A percentile compares a stretch with the other conserved stretches of the same genome.
These are phyloP conservation scores for Tetraselmis chui DNA, from an alignment of 139 green algal genomes.

Conservation along the genomic window DNA sequence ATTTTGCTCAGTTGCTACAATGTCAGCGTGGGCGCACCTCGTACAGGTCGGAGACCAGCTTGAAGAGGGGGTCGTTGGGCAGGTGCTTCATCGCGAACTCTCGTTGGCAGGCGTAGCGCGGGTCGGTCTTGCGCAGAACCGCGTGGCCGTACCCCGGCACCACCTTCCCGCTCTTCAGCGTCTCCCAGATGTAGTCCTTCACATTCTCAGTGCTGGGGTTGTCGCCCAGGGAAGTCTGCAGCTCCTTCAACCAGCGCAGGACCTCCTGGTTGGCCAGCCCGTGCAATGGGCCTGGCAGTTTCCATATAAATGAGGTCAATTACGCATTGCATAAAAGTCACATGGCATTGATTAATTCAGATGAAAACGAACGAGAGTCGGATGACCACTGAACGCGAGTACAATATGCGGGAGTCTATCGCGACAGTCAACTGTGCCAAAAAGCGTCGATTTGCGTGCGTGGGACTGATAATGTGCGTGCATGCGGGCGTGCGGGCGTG, in stretches of 20 bases:
- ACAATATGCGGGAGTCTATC: too few relatives aligned
- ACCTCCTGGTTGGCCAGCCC: conserved; percentile 98
- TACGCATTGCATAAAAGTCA: too few relatives aligned
- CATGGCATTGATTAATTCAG: too few relatives aligned
- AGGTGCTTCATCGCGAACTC: conserved; percentile 84
- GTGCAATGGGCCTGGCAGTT: conserved; percentile 89
- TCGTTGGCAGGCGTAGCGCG: conserved; percentile 86
- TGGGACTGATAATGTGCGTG: too few relatives aligned
- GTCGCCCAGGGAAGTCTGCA: conserved; percentile 56
- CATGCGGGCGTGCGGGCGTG: too few relatives aligned
- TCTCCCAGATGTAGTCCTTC: conserved; percentile 79
- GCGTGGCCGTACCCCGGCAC: conserved; percentile 96
- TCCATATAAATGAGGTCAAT: too few relatives aligned
- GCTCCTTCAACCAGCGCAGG: conserved; percentile 75
- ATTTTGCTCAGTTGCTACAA: too few relatives aligned
- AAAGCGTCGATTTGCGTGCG: too few relatives aligned
- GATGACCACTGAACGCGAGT: too few relatives aligned
- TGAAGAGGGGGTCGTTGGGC: conserved; percentile 88
- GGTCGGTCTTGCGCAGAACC: conserved; percentile 95
- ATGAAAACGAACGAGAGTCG: too few relatives aligned
- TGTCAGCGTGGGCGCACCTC: too few relatives aligned
- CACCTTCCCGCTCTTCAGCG: conserved; percentile 88
- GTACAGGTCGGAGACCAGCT: conserved; percentile 80
- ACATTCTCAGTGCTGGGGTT: conserved; percentile 78
- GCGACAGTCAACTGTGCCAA: too few relatives aligned